Evolutionary conservation across 2,329 filamentous ascomycete species (phyloP).

Genomic region (Penicillium sp.): DNA sequence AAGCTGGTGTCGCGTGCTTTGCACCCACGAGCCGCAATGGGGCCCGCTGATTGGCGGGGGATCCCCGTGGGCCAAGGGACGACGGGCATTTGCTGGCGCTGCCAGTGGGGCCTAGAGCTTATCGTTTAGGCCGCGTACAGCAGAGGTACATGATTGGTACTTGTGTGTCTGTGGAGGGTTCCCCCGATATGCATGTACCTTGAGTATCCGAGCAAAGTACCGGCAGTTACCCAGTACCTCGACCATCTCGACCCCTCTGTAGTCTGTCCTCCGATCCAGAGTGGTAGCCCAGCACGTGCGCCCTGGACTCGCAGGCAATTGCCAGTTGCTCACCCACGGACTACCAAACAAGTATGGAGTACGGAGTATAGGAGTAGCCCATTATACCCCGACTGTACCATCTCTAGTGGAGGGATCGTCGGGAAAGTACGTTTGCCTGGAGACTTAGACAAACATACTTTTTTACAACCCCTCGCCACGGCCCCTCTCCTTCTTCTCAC

Average conservation of each 20-base stretch:
- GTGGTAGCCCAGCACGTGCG: slow-evolving; percentile 34
- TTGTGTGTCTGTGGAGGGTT: not conserved
- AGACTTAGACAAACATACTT: not conserved
- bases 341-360: not conserved
- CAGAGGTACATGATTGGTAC: not conserved
- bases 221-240: not conserved
- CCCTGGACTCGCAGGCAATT: slow-evolving; percentile 19
- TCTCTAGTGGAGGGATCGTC: slow-evolving; percentile 4
- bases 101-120: slow-evolving; percentile 31
- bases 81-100: slow-evolving; percentile 37
- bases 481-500: not conserved
- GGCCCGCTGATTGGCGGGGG: slow-evolving; percentile 35
- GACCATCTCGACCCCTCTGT: not conserved
- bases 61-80: slow-evolving; percentile 29
- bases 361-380: too few relatives aligned
- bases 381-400: not conserved
- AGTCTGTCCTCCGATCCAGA: slow-evolving; percentile 15
- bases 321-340: not conserved
- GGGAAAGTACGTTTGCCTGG: slow-evolving; percentile 2
- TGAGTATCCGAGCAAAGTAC: not conserved
- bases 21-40: slow-evolving; percentile 38
- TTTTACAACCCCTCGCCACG: not conserved
- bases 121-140: slow-evolving; percentile 11
- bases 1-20: slow-evolving; percentile 47
- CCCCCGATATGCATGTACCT: not conserved